These are phyloP conservation scores for Anastatica hierochuntica DNA, from an alignment of 345 rosid species.

Conservation along the genomic window DNA sequence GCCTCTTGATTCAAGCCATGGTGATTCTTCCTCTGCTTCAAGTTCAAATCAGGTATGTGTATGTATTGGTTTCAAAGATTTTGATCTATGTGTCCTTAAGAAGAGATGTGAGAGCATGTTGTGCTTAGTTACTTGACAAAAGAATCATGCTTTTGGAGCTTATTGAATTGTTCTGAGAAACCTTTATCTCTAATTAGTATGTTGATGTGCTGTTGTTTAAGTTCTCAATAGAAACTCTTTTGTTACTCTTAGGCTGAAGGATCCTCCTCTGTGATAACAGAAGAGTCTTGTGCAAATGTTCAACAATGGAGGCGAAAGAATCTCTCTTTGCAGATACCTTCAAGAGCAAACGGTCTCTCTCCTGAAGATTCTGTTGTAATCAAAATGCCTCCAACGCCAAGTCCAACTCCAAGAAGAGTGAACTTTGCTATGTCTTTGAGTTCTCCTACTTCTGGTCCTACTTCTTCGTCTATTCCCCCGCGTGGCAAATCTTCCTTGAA, in stretches of 20 bases:
- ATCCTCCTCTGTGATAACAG: slow-evolving; percentile 31
- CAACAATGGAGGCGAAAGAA: slow-evolving; percentile 53
- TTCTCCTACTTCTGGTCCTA: slow-evolving; percentile 41
- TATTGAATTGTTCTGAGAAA: no score
- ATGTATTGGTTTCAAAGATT: background rate
- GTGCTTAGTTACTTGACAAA: slow-evolving; percentile 1
- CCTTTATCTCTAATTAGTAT: no score
- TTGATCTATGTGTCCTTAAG: slow-evolving; percentile 1
- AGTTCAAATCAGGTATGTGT: slow-evolving; percentile 23
- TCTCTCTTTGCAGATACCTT: slow-evolving; percentile 73
- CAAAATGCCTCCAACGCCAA: slow-evolving; percentile 67
- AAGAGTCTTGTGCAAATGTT: slow-evolving; percentile 33
- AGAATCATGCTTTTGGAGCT: no score
- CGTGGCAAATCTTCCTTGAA: slow-evolving; percentile 54
- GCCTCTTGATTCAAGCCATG: slow-evolving; percentile 20
- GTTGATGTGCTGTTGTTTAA: no score
- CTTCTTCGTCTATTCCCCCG: slow-evolving; percentile 28
- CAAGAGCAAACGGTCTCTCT: slow-evolving; percentile 38
- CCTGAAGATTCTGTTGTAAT: slow-evolving; percentile 39
- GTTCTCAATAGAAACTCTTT: background rate
- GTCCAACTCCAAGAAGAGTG: slow-evolving; percentile 75
- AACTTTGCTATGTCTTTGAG: slow-evolving; percentile 57
- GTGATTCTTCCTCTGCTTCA: slow-evolving; percentile 5
- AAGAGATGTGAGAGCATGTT: background rate
- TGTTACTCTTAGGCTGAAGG: slow-evolving; percentile 36